Evolutionary conservation across 2,329 filamentous ascomycete species (phyloP).

Genomic region (Coniochaeta prunicola): DNA sequence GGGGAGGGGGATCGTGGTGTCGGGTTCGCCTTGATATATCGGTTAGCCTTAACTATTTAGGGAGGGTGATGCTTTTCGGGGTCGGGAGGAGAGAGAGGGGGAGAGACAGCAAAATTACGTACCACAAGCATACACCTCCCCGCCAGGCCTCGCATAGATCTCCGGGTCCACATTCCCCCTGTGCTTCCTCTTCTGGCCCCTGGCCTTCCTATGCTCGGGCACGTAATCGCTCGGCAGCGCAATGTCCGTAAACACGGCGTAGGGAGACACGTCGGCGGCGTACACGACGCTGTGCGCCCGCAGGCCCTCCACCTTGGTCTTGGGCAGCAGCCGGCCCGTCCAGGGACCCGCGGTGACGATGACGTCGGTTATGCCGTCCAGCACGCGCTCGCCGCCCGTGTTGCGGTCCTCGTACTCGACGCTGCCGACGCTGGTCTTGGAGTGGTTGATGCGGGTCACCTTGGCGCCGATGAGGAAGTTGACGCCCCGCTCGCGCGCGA

Average conservation of each 20-base stretch:
- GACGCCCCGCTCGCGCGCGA: conserved; percentile 64
- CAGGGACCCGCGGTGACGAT: conserved; percentile 39
- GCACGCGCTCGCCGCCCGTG: conserved; percentile 24
- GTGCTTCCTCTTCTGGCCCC: conserved; percentile 45
- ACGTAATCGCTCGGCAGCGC: conserved; percentile 60
- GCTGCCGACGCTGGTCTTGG: conserved; percentile 40
- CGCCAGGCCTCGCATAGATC: conserved; percentile 84
- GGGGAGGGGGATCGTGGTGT: conserved; percentile 67
- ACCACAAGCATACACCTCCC: conserved; percentile 91
- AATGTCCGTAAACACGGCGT: conserved; percentile 84
- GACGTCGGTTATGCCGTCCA: conserved; percentile 44
- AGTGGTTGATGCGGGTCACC: conserved; percentile 60
- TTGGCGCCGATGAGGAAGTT: conserved; percentile 58
- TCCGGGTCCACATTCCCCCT: conserved; percentile 70
- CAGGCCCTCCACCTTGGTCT: conserved; percentile 49
- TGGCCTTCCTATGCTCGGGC: conserved; percentile 37
- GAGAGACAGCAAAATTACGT: conserved; percentile 15
- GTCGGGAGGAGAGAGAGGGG: background rate
- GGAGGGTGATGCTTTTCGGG: too few relatives aligned
- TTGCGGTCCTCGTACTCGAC: conserved; percentile 52
- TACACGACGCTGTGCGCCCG: conserved; percentile 62
- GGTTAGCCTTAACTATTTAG: too few relatives aligned
- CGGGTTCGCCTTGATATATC: conserved; percentile 65
- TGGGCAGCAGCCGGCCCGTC: conserved; percentile 52
- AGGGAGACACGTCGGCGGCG: conserved; percentile 58